Evolutionary conservation across 495 filamentous ascomycete genomes (phyloP).

Genomic region (Xylaria longipes): DNA sequence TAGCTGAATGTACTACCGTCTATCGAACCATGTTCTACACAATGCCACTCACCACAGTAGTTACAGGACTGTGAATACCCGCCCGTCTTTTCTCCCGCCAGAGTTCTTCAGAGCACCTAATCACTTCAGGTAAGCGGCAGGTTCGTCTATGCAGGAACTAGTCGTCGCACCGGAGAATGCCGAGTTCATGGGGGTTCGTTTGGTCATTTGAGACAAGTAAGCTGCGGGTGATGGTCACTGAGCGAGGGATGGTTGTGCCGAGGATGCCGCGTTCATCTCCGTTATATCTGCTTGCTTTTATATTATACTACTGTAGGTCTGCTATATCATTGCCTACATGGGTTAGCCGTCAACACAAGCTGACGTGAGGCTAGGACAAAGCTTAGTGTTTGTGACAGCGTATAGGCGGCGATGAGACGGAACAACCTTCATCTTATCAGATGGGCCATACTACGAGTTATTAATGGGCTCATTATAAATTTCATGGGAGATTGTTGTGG

Average conservation of each 20-base stretch:
- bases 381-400: neutral
- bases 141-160: slow-evolving; percentile 13
- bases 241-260: slow-evolving; percentile 1
- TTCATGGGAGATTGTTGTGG: neutral
- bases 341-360: neutral
- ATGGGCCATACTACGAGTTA: neutral
- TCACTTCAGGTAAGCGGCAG: slow-evolving; percentile 1
- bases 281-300: neutral
- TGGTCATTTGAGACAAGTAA: slow-evolving; percentile 2
- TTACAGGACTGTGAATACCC: neutral
- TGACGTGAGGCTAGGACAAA: slow-evolving; percentile 2
- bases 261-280: slow-evolving; percentile 6
- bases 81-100: neutral
- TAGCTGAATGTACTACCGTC: slow-evolving; percentile 17
- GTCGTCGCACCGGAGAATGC: slow-evolving; percentile 1
- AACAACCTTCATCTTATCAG: neutral
- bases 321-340: slow-evolving; percentile 1
- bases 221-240: neutral
- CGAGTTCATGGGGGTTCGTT: neutral
- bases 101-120: neutral
- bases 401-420: neutral
- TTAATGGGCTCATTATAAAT: neutral
- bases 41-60: neutral
- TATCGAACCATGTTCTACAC: slow-evolving; percentile 2
- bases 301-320: neutral